A percentile compares a stretch with the other conserved stretches of the same genome.
Conservation (phyloP, 2,329 filamentous ascomycete species). For the Incumbomyces delicatus region DNA sequence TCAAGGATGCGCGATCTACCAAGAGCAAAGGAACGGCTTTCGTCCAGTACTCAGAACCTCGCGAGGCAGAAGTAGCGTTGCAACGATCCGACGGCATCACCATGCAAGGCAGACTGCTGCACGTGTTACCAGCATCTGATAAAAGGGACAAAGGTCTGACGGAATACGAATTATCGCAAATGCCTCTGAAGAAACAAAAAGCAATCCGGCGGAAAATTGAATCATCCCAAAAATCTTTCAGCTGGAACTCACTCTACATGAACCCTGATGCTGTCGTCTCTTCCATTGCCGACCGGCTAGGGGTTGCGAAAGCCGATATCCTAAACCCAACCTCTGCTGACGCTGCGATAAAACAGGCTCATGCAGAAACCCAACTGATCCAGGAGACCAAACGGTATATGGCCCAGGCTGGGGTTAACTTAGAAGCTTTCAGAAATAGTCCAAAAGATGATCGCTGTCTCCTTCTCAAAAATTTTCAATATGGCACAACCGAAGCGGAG, state of each 20-base stretch:
- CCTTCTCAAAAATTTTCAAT: conserved; percentile 89
- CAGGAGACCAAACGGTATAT: conserved; percentile 95
- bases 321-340: conserved; percentile 93
- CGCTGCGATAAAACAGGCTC: conserved; percentile 89
- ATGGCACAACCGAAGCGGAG: conserved; percentile 69
- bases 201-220: conserved; percentile 77
- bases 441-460: conserved; percentile 80
- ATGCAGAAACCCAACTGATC: conserved; percentile 91
- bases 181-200: conserved; percentile 90
- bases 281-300: conserved; percentile 75
- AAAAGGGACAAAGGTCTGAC: conserved; percentile 77
- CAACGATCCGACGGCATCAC: conserved; percentile 69
- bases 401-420: conserved; percentile 72
- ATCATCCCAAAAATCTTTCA: conserved; percentile 69
- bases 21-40: conserved; percentile 85
- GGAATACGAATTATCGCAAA: conserved; percentile 78
- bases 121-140: conserved; percentile 73
- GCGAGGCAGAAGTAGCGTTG: conserved; percentile 69
- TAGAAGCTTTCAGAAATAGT: conserved; percentile 79
- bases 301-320: conserved; percentile 81
- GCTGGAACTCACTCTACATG: conserved; percentile 99
- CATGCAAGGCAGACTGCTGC: conserved; percentile 85
- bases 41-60: conserved; percentile 64
- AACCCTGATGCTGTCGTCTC: conserved; percentile 84
- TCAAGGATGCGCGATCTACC: conserved; percentile 59